Conservation (phyloP, 257 asterid species). For the Vinca minor region DNA sequence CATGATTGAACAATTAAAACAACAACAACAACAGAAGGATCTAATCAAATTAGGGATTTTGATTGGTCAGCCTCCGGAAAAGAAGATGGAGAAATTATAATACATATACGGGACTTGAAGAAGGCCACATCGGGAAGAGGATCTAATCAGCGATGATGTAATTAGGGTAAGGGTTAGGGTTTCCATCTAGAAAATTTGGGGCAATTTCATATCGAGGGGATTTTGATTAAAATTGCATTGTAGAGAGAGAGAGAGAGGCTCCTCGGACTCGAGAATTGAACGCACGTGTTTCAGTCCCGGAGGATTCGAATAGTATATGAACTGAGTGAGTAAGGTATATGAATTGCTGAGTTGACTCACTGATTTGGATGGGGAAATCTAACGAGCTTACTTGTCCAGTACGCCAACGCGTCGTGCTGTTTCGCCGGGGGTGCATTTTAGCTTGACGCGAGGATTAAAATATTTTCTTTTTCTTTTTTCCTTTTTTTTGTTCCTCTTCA, state of each 20-base stretch:
- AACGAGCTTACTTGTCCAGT: too few species aligned
- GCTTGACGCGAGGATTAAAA: too few species aligned
- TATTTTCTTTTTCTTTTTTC: too few species aligned
- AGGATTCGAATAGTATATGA: too few species aligned
- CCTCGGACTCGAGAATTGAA: conserved; percentile 11
- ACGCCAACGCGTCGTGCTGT: too few species aligned
- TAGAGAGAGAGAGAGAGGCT: too few species aligned
- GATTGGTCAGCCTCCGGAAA: conserved; percentile 46
- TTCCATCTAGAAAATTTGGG: conserved; percentile 43
- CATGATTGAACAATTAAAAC: conserved; percentile 1
- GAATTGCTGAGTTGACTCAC: too few species aligned
- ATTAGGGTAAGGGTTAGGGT: conserved; percentile 40
- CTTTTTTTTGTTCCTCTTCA: too few species aligned
- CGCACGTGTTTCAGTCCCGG: conserved; percentile 11
- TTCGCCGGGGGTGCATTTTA: too few species aligned
- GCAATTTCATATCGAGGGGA: conserved; percentile 42
- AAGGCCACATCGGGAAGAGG: conserved; percentile 25
- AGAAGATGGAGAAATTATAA: conserved; percentile 21
- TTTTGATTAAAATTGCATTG: conserved; percentile 27
- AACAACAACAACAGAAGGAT: conserved; percentile 14
- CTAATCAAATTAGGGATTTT: conserved; percentile 21
- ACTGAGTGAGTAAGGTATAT: too few species aligned
- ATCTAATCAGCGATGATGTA: conserved; percentile 19
- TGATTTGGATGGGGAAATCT: too few species aligned
- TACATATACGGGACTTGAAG: conserved; percentile 17